Conservation (phyloP, 2,329 filamentous ascomycete genomes). For the Amylocarpus encephaloides region DNA sequence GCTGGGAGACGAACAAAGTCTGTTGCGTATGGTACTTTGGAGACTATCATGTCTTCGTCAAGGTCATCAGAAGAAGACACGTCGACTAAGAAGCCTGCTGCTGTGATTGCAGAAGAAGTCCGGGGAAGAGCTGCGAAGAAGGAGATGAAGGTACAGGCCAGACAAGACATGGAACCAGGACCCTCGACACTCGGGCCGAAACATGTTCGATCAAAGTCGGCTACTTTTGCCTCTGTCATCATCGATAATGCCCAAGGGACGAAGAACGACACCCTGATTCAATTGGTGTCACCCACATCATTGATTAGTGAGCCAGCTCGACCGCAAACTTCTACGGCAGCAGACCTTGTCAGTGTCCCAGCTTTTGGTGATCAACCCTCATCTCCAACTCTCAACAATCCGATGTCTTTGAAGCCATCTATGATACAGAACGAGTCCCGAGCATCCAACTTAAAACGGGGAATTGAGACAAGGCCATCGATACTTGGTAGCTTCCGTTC, state of each 20-base stretch:
- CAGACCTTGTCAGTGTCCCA: slow-evolving; percentile 22
- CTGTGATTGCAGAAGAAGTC: slow-evolving; percentile 48
- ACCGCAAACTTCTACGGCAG: slow-evolving; percentile 46
- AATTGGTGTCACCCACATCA: slow-evolving; percentile 34
- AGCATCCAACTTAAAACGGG: slow-evolving; percentile 21
- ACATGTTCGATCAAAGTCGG: slow-evolving; percentile 33
- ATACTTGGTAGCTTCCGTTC: slow-evolving; percentile 26
- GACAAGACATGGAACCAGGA: slow-evolving; percentile 11
- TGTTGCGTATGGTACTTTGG: slow-evolving; percentile 52
- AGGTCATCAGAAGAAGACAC: slow-evolving; percentile 58
- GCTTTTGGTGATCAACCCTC: slow-evolving; percentile 12
- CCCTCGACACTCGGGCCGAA: slow-evolving; percentile 18
- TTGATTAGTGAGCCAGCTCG: slow-evolving; percentile 51
- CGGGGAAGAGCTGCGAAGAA: slow-evolving; percentile 43
- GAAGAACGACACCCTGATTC: slow-evolving; percentile 31
- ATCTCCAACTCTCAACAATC: slow-evolving; percentile 16
- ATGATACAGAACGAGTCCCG: slow-evolving; percentile 26
- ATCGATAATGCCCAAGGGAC: slow-evolving; percentile 32
- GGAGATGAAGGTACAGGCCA: slow-evolving; percentile 8
- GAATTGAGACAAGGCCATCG: slow-evolving; percentile 16
- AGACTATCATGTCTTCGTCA: slow-evolving; percentile 62
- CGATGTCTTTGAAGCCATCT: slow-evolving; percentile 20
- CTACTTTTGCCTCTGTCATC: slow-evolving; percentile 41
- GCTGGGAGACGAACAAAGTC: slow-evolving; percentile 26
- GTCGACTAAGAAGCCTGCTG: slow-evolving; percentile 49